phyloP scores from a whole-genome alignment of 1,139 yeast species.

The Suhomyces coccinellae region DNA sequence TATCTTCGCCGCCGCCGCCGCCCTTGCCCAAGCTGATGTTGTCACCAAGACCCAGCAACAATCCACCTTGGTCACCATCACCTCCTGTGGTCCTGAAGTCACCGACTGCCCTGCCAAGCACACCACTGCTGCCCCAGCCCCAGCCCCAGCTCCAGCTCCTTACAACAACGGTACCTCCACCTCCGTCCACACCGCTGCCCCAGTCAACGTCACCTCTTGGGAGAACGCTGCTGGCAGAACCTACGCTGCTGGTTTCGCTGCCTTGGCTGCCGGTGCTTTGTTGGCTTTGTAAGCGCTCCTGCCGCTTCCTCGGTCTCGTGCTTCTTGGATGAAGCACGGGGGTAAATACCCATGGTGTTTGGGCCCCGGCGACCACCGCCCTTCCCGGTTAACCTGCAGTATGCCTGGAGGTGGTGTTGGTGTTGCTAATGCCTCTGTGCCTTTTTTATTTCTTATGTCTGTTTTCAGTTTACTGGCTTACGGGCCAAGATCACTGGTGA shows the following conservation, averaged over 20 bases:
- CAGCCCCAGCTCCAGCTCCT: constrained; percentile 25
- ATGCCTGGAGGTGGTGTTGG: not conserved
- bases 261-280: constrained; percentile 54
- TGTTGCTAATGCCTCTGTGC: not conserved
- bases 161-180: constrained; percentile 22
- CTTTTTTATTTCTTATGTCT: constrained; percentile 12
- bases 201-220: constrained; percentile 38
- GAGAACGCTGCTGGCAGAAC: constrained; percentile 34
- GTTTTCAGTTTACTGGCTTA: constrained; percentile 9
- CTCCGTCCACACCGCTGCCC: constrained; percentile 25
- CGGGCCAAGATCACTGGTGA: constrained; percentile 2
- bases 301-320: not conserved
- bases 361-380: not conserved
- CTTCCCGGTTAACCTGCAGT: constrained; percentile 5
- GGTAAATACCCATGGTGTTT: constrained; percentile 6
- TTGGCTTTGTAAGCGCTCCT: constrained; percentile 44
- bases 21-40: constrained; percentile 37
- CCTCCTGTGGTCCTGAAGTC: constrained; percentile 41
- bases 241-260: constrained; percentile 48
- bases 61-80: constrained; percentile 42
- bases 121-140: constrained; percentile 17
- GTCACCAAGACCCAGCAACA: constrained; percentile 33
- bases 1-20: constrained; percentile 43
- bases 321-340: constrained; percentile 6
- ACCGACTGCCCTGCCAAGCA: constrained; percentile 43